Evolutionary conservation across 768 basidiomycete species (phyloP).

Genomic region (Nidularia sp.): DNA sequence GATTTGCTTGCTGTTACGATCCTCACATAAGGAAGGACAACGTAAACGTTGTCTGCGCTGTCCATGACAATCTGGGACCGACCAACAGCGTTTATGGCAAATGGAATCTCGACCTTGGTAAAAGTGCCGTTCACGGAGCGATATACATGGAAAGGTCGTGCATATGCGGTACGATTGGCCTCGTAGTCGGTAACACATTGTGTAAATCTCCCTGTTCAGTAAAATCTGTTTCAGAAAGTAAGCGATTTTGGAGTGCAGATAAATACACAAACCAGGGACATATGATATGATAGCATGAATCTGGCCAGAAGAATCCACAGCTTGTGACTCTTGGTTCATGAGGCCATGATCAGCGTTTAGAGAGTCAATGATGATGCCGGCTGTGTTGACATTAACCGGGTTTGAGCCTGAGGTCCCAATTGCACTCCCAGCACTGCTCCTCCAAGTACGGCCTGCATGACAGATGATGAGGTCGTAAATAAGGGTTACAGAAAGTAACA

Average conservation of each 20-base stretch:
- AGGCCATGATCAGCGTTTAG: conserved; percentile 43
- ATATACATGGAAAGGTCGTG: conserved; percentile 39
- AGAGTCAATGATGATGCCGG: conserved; percentile 38
- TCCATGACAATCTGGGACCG: conserved; percentile 44
- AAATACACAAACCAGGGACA: conserved; percentile 30
- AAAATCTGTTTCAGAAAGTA: background rate
- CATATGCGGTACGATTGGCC: conserved; percentile 28
- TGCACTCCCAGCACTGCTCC: conserved; percentile 31
- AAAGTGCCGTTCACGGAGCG: conserved; percentile 33
- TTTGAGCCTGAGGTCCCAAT: conserved; percentile 36
- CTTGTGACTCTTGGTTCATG: conserved; percentile 51
- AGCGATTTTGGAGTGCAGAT: background rate
- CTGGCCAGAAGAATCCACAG: conserved; percentile 38
- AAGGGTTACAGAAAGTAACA: no score
- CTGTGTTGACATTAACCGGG: conserved; percentile 38
- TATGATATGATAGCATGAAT: conserved; percentile 46
- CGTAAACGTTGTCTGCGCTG: conserved; percentile 35
- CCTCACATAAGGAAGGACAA: conserved; percentile 37
- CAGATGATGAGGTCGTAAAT: no score
- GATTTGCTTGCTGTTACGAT: conserved; percentile 41
- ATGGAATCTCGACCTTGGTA: conserved; percentile 44
- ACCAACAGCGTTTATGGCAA: conserved; percentile 35
- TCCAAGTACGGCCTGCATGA: conserved; percentile 37
- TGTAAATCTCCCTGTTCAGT: conserved; percentile 33
- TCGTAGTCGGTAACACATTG: conserved; percentile 42